Base-by-base conservation (phyloP, 768 basidiomycete species). In the Psilocybe tampanensis region DNA sequence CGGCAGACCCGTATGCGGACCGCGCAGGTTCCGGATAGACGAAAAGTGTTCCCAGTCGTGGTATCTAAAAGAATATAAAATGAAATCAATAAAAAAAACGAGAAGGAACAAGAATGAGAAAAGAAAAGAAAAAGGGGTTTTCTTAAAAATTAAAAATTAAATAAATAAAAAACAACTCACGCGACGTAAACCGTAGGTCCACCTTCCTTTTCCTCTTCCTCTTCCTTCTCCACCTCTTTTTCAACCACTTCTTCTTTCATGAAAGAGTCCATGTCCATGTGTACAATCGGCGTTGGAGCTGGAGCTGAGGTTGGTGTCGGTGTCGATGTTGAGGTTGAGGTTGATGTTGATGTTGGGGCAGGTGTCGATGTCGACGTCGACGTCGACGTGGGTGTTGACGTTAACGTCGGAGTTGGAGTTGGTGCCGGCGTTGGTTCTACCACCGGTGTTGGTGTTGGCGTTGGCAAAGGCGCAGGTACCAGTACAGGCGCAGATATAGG, bases 11-110 rank as follows among this genome's bases (percentile, higher is more conserved):
- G 83, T 75, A 68, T 94, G 93, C 0, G 94, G 94, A 1, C 94
- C 94, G 15, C 78, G 78, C 52, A 94, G 74, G 70, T 93, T 95
- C 44, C 94, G 89, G 56, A 96, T 91, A n/a, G 89, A 92, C 12
- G 91, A 94, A 66, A 95, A 96, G 68, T 96, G 94, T 66, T 96
- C 94, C 91, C 92, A 95, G 70, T 94, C 92, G 66, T 95, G 89
- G 69, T 94, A 95, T 26, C 91, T 92, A 15, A 12, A 36, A 52
- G 19, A 18, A 39, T 21, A 48, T 9, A 55, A 34, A 17, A 33
- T 51, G 18, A n/a, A 3, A 13, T n/a, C n/a, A n/a, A 39, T 39
- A n/a, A 44, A 45, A 36, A 19, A 8, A 18, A 12, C 21, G 17
- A 15, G 43, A 32, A 4, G 33, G 42, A 9, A 49, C n/a, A 13